phyloP scores from a whole-genome alignment of 169 alveolate species.

The Eimeria acervulina region DNA sequence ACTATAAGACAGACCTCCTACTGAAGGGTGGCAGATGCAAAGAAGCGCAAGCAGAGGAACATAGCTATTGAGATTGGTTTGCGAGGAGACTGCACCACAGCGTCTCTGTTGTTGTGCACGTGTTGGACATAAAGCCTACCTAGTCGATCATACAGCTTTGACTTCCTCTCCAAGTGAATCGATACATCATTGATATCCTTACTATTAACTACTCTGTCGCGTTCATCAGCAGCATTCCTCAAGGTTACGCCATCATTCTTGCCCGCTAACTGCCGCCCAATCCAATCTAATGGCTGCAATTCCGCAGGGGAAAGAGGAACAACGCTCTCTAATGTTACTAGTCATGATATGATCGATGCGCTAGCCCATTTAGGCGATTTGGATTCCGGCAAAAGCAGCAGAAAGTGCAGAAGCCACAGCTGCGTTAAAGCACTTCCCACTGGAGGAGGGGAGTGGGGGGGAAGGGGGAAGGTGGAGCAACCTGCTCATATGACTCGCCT shows the following conservation, averaged over 20 bases:
- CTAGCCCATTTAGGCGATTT: background rate
- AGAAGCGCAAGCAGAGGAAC: background rate
- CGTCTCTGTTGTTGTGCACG: background rate
- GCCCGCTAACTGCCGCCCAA: slow-evolving; percentile 57
- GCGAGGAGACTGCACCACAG: background rate
- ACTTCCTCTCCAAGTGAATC: slow-evolving; percentile 34
- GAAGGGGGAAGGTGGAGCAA: too few species aligned
- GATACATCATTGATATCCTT: background rate
- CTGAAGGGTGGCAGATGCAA: background rate
- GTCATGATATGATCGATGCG: background rate
- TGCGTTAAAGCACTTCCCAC: background rate
- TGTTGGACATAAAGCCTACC: background rate
- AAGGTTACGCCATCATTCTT: slow-evolving; percentile 66
- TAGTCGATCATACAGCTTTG: slow-evolving; percentile 59
- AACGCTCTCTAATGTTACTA: background rate
- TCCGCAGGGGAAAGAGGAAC: background rate
- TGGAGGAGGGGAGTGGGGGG: background rate
- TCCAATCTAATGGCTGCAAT: slow-evolving; percentile 66
- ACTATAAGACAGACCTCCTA: slow-evolving; percentile 26
- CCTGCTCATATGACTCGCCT: background rate
- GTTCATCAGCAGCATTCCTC: slow-evolving; percentile 70
- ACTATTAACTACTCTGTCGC: background rate
- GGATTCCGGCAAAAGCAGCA: background rate
- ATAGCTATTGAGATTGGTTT: background rate
- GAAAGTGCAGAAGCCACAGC: background rate